Conservation (phyloP, 2,329 filamentous ascomycete genomes). For the Aspergillus fijiensis region DNA sequence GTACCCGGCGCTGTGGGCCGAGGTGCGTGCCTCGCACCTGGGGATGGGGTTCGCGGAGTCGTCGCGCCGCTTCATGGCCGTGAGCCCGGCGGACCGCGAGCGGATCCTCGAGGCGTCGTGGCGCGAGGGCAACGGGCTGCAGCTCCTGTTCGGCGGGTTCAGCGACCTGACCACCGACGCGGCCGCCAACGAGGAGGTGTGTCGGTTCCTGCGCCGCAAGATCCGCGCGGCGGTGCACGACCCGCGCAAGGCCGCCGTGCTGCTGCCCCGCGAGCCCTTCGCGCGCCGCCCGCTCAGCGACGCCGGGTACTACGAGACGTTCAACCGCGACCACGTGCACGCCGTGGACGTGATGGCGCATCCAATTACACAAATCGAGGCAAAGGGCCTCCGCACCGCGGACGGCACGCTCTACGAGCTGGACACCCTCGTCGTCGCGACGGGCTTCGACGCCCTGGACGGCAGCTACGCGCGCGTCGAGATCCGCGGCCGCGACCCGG, state of each 20-base stretch:
- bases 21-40: not conserved
- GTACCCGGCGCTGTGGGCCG: slow-evolving; percentile 11
- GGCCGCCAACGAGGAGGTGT: slow-evolving; percentile 41
- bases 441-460: slow-evolving; percentile 37
- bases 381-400: slow-evolving; percentile 37
- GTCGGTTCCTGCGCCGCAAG: slow-evolving; percentile 39
- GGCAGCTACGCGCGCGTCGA: slow-evolving; percentile 38
- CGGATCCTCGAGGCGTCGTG: slow-evolving; percentile 14
- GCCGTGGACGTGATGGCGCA: slow-evolving; percentile 40
- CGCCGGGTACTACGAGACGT: slow-evolving; percentile 24
- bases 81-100: slow-evolving; percentile 12
- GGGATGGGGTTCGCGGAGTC: slow-evolving; percentile 17
- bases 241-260: slow-evolving; percentile 27
- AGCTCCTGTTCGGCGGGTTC: slow-evolving; percentile 27
- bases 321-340: slow-evolving; percentile 46
- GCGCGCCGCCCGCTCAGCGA: slow-evolving; percentile 22
- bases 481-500: slow-evolving; percentile 27
- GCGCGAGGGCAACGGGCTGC: slow-evolving; percentile 6
- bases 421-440: slow-evolving; percentile 28
- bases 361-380: slow-evolving; percentile 24
- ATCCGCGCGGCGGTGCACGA: slow-evolving; percentile 32
- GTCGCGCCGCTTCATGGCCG: not conserved
- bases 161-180: slow-evolving; percentile 37
- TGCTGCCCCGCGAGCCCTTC: slow-evolving; percentile 22
- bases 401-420: slow-evolving; percentile 34